Base-by-base conservation (phyloP, 78 protist genomes). In the Polysphondylium violaceum region DNA sequence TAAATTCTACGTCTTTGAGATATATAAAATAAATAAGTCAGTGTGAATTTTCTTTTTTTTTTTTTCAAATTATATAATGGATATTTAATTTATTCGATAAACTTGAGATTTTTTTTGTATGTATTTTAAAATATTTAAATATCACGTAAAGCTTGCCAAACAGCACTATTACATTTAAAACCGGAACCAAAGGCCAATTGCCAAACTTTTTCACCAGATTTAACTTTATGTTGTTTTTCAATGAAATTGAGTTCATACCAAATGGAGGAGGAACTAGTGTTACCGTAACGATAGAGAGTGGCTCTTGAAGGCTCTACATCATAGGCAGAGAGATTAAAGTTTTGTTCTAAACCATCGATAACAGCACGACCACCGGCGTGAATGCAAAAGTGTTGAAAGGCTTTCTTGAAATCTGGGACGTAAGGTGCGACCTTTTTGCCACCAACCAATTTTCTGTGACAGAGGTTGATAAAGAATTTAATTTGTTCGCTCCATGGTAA, bases 351-450 rank as follows among this genome's bases (percentile, higher is more conserved):
- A 58, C 92, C 88, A 59, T 96, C 96, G 38, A 96, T 93, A 23
- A 96, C 94, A 23, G 97, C 96, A 60, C 96, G 95, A 74, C 98
- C 97, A 51, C 98, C 98, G 19, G 98, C 95, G 79, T 96, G 98
- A 65, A 94, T 94, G 91, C 96, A 94, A 53, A 38, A 96, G 69
- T 96, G 96, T 31, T 95, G 71, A 61, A 96, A 55, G 29, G 95
- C 94, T 60, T 93, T 94, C 38, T 77, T 60, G 88, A 96, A 96
- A 69, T 96, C 40, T 67, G 98, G 98, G 40, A 81, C 74, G 95
- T 92, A 95, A 0, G 96, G 91, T 12, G 51, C 50, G 2, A 53
- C 47, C 58, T 59, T 74, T 14, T 41, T 65, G 29, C 8, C 14
- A 38, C 33, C 74, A 33, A 31, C 51, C 41, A 64, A 11, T 71